These are phyloP conservation scores for Calocybe gangraenosa DNA, from an alignment of 768 basidiomycete species.

Conservation along the genomic window DNA sequence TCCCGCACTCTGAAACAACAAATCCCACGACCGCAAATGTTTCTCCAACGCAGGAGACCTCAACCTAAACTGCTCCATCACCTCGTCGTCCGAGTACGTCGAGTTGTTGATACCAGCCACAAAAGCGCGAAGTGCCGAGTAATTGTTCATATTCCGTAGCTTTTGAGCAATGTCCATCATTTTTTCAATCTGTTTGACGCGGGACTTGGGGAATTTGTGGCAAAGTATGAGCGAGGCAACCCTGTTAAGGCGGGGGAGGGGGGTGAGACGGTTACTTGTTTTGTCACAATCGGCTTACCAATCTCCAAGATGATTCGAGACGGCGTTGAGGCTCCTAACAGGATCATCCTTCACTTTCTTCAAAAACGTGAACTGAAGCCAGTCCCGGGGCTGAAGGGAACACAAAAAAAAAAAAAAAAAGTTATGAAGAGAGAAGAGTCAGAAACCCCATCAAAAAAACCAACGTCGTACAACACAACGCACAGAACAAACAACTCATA, in stretches of 20 bases:
- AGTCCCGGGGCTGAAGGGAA: slow-evolving; percentile 70
- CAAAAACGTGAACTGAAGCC: slow-evolving; percentile 75
- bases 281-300: slow-evolving; percentile 48
- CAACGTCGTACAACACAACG: no score
- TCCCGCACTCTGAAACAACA: slow-evolving; percentile 75
- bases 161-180: slow-evolving; percentile 81
- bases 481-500: slow-evolving; percentile 21
- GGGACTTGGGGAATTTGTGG: slow-evolving; percentile 70
- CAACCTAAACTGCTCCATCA: slow-evolving; percentile 67
- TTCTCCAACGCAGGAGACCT: slow-evolving; percentile 70
- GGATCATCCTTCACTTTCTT: slow-evolving; percentile 66
- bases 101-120: slow-evolving; percentile 91
- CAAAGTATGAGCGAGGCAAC: slow-evolving; percentile 88
- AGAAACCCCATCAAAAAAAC: no score
- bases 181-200: slow-evolving; percentile 84
- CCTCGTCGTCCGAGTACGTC: slow-evolving; percentile 71
- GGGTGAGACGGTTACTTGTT: no score
- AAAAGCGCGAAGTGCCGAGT: slow-evolving; percentile 87
- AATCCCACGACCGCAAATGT: slow-evolving; percentile 77
- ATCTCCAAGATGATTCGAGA: slow-evolving; percentile 80
- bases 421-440: slow-evolving; percentile 15
- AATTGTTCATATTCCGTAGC: slow-evolving; percentile 84
- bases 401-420: slow-evolving; percentile 6
- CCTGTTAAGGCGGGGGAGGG: slow-evolving; percentile 39
- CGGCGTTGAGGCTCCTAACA: slow-evolving; percentile 66